Evolutionary conservation across 2,329 filamentous ascomycete genomes (phyloP).

Genomic region (Aspergillus glaucus): DNA sequence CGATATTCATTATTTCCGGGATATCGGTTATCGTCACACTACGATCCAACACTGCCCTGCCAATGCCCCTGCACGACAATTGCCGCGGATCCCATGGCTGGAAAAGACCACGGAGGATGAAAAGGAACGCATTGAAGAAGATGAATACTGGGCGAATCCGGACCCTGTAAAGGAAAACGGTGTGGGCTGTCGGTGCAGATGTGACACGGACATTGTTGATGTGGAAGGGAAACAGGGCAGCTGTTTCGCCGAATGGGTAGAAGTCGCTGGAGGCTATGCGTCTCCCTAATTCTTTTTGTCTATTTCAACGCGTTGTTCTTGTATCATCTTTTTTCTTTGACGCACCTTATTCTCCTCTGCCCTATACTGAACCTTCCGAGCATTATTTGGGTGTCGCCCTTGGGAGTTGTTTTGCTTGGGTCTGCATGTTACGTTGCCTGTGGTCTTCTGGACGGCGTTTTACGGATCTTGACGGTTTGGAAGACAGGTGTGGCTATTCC

Average conservation of each 20-base stretch:
- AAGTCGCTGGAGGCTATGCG: slow-evolving; percentile 91
- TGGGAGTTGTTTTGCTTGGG: slow-evolving; percentile 27
- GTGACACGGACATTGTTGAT: slow-evolving; percentile 94
- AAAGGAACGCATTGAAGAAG: slow-evolving; percentile 81
- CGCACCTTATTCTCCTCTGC: slow-evolving; percentile 21
- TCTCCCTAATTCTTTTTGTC: slow-evolving; percentile 36
- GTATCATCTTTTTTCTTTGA: slow-evolving; percentile 18
- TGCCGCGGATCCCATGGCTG: slow-evolving; percentile 71
- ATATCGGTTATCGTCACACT: slow-evolving; percentile 96
- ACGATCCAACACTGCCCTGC: slow-evolving; percentile 98
- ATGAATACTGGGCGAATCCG: slow-evolving; percentile 88
- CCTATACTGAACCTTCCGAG: slow-evolving; percentile 24
- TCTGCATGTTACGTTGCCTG: slow-evolving; percentile 27
- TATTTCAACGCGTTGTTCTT: slow-evolving; percentile 12
- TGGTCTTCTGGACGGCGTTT: slow-evolving; percentile 32
- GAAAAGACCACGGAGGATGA: slow-evolving; percentile 76
- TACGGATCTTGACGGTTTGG: slow-evolving; percentile 30
- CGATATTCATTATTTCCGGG: slow-evolving; percentile 98
- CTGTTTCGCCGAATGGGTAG: slow-evolving; percentile 93
- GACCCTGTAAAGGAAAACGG: slow-evolving; percentile 90
- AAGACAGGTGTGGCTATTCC: slow-evolving; percentile 30
- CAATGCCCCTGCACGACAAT: slow-evolving; percentile 83
- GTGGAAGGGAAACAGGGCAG: slow-evolving; percentile 97
- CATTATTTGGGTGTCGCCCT: slow-evolving; percentile 25
- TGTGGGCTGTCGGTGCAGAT: slow-evolving; percentile 91